Percentiles rank a stretch among this genome's conserved stretches.
These are phyloP conservation scores for Teratosphaeria viscida DNA, from an alignment of 2,329 filamentous ascomycete species.

Conservation along the genomic window DNA sequence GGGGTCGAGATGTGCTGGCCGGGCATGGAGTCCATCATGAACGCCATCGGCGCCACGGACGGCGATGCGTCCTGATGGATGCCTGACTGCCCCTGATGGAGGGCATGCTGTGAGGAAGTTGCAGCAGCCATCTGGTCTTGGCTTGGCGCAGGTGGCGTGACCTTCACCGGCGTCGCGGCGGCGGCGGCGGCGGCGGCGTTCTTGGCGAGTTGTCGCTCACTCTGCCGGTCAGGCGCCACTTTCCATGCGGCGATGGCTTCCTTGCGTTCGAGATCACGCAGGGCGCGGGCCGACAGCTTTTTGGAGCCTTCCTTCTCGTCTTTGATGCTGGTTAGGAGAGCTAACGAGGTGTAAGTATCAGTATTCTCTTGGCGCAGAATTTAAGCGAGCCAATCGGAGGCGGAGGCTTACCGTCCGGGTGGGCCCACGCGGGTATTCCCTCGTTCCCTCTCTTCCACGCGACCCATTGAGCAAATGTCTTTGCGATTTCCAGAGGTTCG, in stretches of 20 bases:
- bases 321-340: slow-evolving; percentile 41
- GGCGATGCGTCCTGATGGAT: slow-evolving; percentile 13
- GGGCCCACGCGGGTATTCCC: slow-evolving; percentile 50
- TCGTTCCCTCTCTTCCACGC: slow-evolving; percentile 60
- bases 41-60: slow-evolving; percentile 10
- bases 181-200: slow-evolving; percentile 5
- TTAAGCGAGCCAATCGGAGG: not conserved
- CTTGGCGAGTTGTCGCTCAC: slow-evolving; percentile 28
- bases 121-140: slow-evolving; percentile 5
- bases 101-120: slow-evolving; percentile 7
- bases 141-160: slow-evolving; percentile 9
- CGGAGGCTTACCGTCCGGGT: slow-evolving; percentile 35
- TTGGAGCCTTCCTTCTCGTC: slow-evolving; percentile 37
- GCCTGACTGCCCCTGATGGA: slow-evolving; percentile 22
- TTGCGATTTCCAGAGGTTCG: slow-evolving; percentile 50
- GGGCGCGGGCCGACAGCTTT: slow-evolving; percentile 45
- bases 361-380: not conserved
- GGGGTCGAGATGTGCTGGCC: slow-evolving; percentile 36
- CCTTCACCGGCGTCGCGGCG: slow-evolving; percentile 1
- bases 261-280: slow-evolving; percentile 47
- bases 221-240: slow-evolving; percentile 36
- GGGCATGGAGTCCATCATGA: slow-evolving; percentile 18
- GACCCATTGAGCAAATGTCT: slow-evolving; percentile 53
- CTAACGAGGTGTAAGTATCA: slow-evolving; percentile 9
- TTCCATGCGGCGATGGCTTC: slow-evolving; percentile 34